Percentiles rank a stretch among this genome's conserved stretches.
These are phyloP conservation scores for Nakazawaea molendinolei DNA, from an alignment of 805 yeast species.

Conservation along the genomic window DNA sequence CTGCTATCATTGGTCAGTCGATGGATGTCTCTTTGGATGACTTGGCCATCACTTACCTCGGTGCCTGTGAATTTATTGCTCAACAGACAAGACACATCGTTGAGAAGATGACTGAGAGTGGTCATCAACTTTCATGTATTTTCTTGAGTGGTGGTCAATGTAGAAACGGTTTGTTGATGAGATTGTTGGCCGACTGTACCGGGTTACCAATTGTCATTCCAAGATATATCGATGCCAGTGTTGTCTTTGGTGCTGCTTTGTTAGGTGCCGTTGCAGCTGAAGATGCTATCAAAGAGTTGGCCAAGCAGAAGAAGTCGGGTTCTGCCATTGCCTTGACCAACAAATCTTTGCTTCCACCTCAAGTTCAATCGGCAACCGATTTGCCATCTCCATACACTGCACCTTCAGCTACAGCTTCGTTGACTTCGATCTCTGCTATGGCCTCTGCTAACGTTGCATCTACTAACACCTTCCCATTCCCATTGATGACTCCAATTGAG, in stretches of 20 bases:
- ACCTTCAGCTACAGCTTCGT: conserved; percentile 70
- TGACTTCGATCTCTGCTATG: conserved; percentile 48
- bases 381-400: conserved; percentile 70
- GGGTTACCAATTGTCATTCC: conserved; percentile 91
- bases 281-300: conserved; percentile 32
- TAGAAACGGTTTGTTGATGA: conserved; percentile 82
- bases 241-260: conserved; percentile 92
- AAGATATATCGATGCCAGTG: conserved; percentile 93
- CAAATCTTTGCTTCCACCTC: conserved; percentile 21
- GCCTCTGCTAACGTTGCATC: conserved; percentile 29
- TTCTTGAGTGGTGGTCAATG: conserved; percentile 97
- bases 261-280: conserved; percentile 92
- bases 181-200: conserved; percentile 87
- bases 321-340: conserved; percentile 19
- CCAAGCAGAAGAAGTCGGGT: conserved; percentile 18
- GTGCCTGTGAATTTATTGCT: conserved; percentile 95
- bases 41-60: conserved; percentile 79
- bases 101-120: conserved; percentile 73
- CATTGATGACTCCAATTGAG: conserved; percentile 33
- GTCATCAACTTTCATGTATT: conserved; percentile 69
- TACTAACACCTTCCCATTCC: conserved; percentile 40
- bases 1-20: conserved; percentile 84
- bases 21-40: conserved; percentile 86
- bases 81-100: conserved; percentile 96
- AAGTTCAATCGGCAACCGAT: conserved; percentile 16